Conservation (phyloP, 176 grass and related monocot species). For the Miscanthus lutarioriparius region DNA sequence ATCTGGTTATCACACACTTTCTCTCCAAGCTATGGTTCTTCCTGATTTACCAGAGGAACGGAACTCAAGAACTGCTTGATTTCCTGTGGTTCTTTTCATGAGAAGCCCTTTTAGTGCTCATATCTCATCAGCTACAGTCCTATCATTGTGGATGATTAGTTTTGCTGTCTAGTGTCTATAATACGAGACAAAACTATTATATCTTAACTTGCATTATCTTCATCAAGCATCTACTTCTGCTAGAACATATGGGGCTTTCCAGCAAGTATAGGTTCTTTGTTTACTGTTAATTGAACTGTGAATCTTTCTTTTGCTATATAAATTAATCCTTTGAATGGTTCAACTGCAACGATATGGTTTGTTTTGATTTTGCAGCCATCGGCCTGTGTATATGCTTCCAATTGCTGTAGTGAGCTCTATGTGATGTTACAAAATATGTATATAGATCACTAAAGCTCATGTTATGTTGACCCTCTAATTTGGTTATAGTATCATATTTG, state of each 20-base stretch:
- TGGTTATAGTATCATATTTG: not conserved
- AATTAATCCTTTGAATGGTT: not conserved
- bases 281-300: not conserved
- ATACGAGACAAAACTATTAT: not conserved
- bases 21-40: conserved; percentile 79
- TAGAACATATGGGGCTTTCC: not conserved
- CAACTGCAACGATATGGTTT: not conserved
- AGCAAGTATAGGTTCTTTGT: conserved; percentile 11
- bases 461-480: conserved; percentile 9
- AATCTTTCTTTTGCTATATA: conserved; percentile 13
- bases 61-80: no score
- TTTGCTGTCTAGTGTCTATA: not conserved
- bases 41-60: conserved; percentile 15
- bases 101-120: no score
- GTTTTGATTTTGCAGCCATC: not conserved
- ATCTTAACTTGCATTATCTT: conserved; percentile 26
- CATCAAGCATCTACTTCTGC: not conserved
- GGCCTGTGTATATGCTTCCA: not conserved
- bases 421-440: not conserved
- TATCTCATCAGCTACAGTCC: not conserved
- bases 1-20: conserved; percentile 82
- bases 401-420: not conserved
- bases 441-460: not conserved
- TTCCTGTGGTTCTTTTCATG: no score
- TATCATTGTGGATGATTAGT: not conserved